Percentiles rank a stretch among this genome's conserved stretches.
These are phyloP conservation scores for Solanum virginianum DNA, from an alignment of 257 asterid species.

Conservation along the genomic window DNA sequence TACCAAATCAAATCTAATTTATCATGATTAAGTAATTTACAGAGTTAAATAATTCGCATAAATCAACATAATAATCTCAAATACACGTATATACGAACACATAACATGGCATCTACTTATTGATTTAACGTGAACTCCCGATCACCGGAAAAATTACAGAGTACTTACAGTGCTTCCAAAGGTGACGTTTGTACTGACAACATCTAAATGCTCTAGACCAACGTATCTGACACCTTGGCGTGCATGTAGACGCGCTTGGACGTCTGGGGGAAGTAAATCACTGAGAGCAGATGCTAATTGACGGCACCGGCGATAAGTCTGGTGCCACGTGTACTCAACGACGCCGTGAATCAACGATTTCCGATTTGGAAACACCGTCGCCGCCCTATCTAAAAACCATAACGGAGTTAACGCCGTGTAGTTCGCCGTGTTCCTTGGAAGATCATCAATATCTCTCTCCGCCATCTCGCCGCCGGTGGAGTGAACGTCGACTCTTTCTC, in stretches of 20 bases:
- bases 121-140: not conserved
- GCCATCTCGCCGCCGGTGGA: not conserved
- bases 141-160: no score
- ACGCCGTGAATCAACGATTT: constrained; percentile 65
- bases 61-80: no score
- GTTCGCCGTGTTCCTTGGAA: constrained; percentile 72
- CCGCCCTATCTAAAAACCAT: constrained; percentile 72
- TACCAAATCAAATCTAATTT: not conserved
- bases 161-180: constrained; percentile 65
- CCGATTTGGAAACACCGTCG: constrained; percentile 63
- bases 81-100: not conserved
- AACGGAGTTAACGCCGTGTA: constrained; percentile 78
- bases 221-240: no score
- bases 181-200: no score
- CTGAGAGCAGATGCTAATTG: constrained; percentile 81
- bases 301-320: constrained; percentile 84
- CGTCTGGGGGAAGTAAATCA: no score
- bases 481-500: not conserved
- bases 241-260: no score
- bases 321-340: constrained; percentile 63
- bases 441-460: constrained; percentile 78
- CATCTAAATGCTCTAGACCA: no score
- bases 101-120: not conserved
- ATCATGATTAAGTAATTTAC: not conserved
- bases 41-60: no score